Evolutionary conservation across 164 flowering plant species (phyloP).

Genomic region (Pachysandra terminalis): DNA sequence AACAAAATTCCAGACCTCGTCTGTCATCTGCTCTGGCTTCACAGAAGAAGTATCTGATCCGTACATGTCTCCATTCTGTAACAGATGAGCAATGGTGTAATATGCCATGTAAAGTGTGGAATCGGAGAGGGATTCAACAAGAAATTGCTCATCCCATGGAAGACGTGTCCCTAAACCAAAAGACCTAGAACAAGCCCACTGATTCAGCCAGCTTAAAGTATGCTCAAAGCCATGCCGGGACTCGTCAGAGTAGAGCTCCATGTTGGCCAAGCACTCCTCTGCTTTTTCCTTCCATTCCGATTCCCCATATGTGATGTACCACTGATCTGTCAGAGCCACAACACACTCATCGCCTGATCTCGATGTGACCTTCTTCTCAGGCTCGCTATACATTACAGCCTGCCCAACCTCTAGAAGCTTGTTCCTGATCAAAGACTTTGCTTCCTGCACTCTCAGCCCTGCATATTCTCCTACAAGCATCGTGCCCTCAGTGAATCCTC

Average conservation of each 20-base stretch:
- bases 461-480: slow-evolving; percentile 69
- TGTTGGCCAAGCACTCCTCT: slow-evolving; percentile 61
- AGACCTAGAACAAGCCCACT: slow-evolving; percentile 87
- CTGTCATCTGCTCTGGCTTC: slow-evolving; percentile 73
- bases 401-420: slow-evolving; percentile 57
- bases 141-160: slow-evolving; percentile 85
- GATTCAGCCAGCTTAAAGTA: slow-evolving; percentile 77
- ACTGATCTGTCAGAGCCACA: slow-evolving; percentile 90
- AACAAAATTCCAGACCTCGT: slow-evolving; percentile 84
- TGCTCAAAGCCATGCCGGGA: slow-evolving; percentile 81
- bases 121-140: slow-evolving; percentile 92
- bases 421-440: slow-evolving; percentile 61
- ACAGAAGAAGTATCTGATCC: slow-evolving; percentile 38
- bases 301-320: slow-evolving; percentile 89
- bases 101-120: slow-evolving; percentile 92
- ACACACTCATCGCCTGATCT: slow-evolving; percentile 95
- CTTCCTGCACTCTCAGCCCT: slow-evolving; percentile 77
- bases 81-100: slow-evolving; percentile 71
- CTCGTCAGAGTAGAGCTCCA: slow-evolving; percentile 73
- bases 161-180: slow-evolving; percentile 81
- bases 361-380: slow-evolving; percentile 81
- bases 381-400: slow-evolving; percentile 84
- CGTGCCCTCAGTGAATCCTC: slow-evolving; percentile 79
- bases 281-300: slow-evolving; percentile 65
- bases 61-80: slow-evolving; percentile 73